Evolutionary conservation across 208 protist genomes (phyloP).

Genomic region (Porcisia hertigi): DNA sequence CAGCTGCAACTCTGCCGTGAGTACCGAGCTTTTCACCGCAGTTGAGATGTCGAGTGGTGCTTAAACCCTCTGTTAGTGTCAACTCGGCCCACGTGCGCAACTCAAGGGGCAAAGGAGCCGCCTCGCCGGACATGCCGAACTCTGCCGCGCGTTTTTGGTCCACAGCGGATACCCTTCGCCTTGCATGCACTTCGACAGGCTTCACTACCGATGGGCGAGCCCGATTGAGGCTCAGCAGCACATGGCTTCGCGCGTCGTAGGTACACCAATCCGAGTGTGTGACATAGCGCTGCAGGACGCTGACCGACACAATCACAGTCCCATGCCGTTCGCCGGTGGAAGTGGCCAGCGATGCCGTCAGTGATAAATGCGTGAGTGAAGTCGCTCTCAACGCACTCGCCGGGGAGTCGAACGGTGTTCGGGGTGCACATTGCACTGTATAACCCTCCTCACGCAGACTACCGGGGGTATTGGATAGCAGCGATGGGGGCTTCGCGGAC

Average conservation of each 20-base stretch:
- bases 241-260: conserved; percentile 17
- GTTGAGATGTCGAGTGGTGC: conserved; percentile 2
- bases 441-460: neutral
- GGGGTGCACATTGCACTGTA: neutral
- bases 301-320: neutral
- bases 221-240: conserved; percentile 45
- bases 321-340: neutral
- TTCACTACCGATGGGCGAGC: conserved; percentile 46
- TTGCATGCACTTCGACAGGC: conserved; percentile 37
- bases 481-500: neutral
- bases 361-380: neutral
- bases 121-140: neutral
- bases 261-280: conserved; percentile 47
- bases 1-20: neutral
- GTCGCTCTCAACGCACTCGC: neutral
- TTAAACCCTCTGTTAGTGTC: conserved; percentile 25
- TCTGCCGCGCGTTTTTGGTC: neutral
- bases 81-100: conserved; percentile 26
- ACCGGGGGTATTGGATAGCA: neutral
- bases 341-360: neutral
- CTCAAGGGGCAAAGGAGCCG: neutral
- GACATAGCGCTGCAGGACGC: conserved; percentile 45
- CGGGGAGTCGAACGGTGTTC: neutral
- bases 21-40: no score
- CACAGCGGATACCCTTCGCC: neutral